Base-by-base conservation (phyloP, 202 grass and related monocot genomes). In the Dendrocalamus latiflorus region DNA sequence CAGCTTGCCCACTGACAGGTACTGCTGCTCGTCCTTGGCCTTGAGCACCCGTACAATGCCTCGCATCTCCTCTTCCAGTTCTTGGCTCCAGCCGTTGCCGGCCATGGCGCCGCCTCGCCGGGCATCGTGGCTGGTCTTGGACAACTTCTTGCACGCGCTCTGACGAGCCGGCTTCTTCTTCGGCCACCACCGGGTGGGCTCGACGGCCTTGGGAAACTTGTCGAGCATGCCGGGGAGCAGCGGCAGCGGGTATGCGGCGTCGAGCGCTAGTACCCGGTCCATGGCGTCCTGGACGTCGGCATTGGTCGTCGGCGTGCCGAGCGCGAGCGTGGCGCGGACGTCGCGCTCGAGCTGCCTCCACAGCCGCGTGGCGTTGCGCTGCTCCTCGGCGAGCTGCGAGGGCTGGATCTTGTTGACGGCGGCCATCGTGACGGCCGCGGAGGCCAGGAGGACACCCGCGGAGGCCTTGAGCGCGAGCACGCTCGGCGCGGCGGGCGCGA, bases 121-220 rank as follows among this genome's bases (percentile, higher is more conserved):
- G 24, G 0, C 10, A 21, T 1, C 12, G 8, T 55, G 9, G 10
- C 5, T n/a, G 12, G 15, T 9, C 49, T 14, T 77, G 9, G 42
- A 18, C 34, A 47, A 5, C 30, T 3, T 48, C 28, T 70, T 39
- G 51, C 50, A 53, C 50, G 50, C 50, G 18, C 50, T 8, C 37
- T 39, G 62, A n/a, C 38, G 68, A 25, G 58, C n/a, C 17, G 17
- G 4, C 33, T 53, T n/a, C 16, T 38, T 75, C 21, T 16, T 54
- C 17, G 90, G 90, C 93, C 93, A 93, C 93, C 88, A 96, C 5
- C 86, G 42, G 2, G 90, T 1, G 2, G 90, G 88, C 86, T 91
- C 70, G 8, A 97, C 14, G 3, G 47, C 14, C 30, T 71, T 37
- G 8, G 93, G 93, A n/a, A 93, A 97, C 60, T 97, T 97, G 1